Evolutionary conservation across 208 protist species (phyloP).

Genomic region (Trypanosoma conorhini): DNA sequence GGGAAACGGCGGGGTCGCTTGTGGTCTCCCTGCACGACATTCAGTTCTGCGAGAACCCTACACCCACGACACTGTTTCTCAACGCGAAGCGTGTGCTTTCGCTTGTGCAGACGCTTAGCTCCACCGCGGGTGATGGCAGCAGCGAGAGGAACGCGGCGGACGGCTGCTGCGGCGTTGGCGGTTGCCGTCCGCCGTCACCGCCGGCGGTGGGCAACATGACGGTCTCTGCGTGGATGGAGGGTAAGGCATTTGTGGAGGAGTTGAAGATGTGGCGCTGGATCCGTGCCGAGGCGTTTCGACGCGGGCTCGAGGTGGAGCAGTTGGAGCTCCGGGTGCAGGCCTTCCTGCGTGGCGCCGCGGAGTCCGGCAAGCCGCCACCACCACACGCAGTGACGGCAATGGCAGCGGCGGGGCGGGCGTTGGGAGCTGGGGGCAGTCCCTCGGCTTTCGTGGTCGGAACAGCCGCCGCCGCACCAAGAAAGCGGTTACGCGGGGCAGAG

Average conservation of each 20-base stretch:
- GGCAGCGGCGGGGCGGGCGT: neutral
- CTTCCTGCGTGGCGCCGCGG: conserved; percentile 24
- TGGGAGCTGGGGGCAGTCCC: neutral
- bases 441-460: neutral
- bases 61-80: conserved; percentile 36
- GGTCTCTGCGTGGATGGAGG: conserved; percentile 62
- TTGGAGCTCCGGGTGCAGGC: conserved; percentile 26
- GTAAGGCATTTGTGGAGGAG: conserved; percentile 83
- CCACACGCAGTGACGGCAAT: neutral
- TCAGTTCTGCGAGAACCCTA: conserved; percentile 38
- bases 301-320: conserved; percentile 17
- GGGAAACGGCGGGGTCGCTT: neutral
- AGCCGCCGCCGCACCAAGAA: neutral
- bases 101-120: conserved; percentile 47
- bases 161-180: neutral
- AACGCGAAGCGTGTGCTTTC: conserved; percentile 67
- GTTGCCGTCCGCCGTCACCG: neutral
- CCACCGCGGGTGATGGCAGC: conserved; percentile 11
- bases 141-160: neutral
- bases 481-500: conserved; percentile 2
- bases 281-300: conserved; percentile 47
- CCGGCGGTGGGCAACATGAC: conserved; percentile 39
- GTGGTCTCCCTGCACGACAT: conserved; percentile 49
- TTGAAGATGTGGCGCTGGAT: conserved; percentile 89
- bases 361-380: neutral